Conservation (phyloP, 768 basidiomycete genomes). For the Kwoniella sp. region DNA sequence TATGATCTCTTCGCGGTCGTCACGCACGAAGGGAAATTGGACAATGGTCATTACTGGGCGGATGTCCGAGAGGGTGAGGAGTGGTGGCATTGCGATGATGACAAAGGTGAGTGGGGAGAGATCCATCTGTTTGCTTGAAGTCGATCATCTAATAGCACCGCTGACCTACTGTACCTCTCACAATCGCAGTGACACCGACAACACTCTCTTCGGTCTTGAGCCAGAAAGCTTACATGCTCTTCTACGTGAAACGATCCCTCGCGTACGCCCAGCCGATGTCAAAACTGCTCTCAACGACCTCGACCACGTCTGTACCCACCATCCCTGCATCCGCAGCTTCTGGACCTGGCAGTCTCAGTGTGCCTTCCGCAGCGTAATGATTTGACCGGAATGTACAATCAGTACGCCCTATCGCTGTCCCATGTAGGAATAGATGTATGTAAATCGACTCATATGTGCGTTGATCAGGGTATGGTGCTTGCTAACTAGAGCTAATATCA, state of each 20-base stretch:
- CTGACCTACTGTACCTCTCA: conserved; percentile 5
- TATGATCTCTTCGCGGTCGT: conserved; percentile 93
- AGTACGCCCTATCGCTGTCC: neutral
- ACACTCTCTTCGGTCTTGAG: conserved; percentile 68
- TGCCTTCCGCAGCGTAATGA: neutral
- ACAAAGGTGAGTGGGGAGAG: conserved; percentile 66
- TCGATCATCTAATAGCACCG: neutral
- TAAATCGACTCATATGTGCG: neutral
- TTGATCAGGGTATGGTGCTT: neutral
- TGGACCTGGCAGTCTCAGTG: neutral
- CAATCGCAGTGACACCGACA: conserved; percentile 64
- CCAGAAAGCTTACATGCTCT: conserved; percentile 89
- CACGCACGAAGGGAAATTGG: conserved; percentile 89
- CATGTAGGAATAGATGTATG: neutral
- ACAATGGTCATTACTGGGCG: conserved; percentile 90
- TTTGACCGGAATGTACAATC: neutral
- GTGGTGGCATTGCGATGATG: conserved; percentile 96
- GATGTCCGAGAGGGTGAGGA: conserved; percentile 71
- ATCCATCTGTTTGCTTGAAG: neutral
- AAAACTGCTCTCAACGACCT: conserved; percentile 17
- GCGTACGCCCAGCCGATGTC: conserved; percentile 64
- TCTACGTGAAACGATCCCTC: conserved; percentile 86
- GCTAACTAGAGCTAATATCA: too few relatives aligned
- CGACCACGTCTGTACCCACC: conserved; percentile 1
- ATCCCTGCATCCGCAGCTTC: neutral